Evolutionary conservation across 2,329 filamentous ascomycete genomes (phyloP).

Genomic region (Penicillium sp.): DNA sequence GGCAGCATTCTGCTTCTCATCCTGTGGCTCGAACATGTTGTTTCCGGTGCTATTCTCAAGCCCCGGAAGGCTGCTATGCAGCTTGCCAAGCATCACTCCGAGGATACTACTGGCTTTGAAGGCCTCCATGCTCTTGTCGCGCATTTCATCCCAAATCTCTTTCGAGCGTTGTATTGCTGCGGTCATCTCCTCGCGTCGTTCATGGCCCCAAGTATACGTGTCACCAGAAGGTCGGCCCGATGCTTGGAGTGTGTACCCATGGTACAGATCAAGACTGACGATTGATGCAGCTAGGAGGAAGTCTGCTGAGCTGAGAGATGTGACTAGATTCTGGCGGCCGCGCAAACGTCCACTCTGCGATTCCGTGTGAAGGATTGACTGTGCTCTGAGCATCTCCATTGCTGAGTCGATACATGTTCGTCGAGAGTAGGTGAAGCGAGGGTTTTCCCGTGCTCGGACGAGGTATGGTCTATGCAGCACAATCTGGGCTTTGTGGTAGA

Average conservation of each 20-base stretch:
- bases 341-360: conserved; percentile 70
- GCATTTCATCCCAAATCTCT: conserved; percentile 76
- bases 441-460: conserved; percentile 71
- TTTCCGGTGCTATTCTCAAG: conserved; percentile 26
- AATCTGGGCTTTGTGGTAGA: conserved; percentile 87
- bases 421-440: conserved; percentile 80
- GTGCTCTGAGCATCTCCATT: conserved; percentile 74
- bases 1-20: conserved; percentile 64
- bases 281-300: conserved; percentile 86
- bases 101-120: conserved; percentile 81
- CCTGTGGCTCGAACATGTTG: conserved; percentile 43
- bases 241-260: conserved; percentile 43
- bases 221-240: conserved; percentile 38
- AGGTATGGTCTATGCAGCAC: conserved; percentile 88
- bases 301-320: conserved; percentile 77
- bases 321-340: conserved; percentile 75
- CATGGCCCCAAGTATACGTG: conserved; percentile 49
- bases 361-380: conserved; percentile 74
- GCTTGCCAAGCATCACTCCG: conserved; percentile 80
- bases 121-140: conserved; percentile 80
- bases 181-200: conserved; percentile 70
- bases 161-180: conserved; percentile 69
- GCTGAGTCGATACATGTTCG: conserved; percentile 83
- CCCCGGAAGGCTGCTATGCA: conserved; percentile 47
- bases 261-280: conserved; percentile 78